These are phyloP conservation scores for Trypanosoma scelopori DNA, from an alignment of 208 protist species.

Conservation along the genomic window DNA sequence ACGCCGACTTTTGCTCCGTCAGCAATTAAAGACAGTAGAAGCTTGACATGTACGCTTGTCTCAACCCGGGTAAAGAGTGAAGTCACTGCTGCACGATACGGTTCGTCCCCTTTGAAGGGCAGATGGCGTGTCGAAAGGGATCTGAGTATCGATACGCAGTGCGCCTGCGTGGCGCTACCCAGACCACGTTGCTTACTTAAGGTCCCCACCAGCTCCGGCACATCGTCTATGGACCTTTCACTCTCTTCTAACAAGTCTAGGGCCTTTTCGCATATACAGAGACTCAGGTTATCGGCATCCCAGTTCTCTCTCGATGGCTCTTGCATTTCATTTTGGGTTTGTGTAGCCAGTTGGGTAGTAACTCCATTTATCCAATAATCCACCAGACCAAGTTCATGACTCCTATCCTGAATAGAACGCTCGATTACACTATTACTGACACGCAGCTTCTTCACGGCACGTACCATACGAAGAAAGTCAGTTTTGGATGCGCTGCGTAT, in stretches of 20 bases:
- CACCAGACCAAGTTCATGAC: slow-evolving; percentile 22
- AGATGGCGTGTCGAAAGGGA: slow-evolving; percentile 6
- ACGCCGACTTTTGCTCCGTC: slow-evolving; percentile 21
- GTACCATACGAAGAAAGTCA: slow-evolving; percentile 21
- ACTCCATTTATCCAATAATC: background rate
- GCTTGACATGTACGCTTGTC: background rate
- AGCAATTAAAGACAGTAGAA: slow-evolving; percentile 15
- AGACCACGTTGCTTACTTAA: slow-evolving; percentile 15
- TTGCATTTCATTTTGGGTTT: background rate
- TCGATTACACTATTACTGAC: slow-evolving; percentile 15
- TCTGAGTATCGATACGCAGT: slow-evolving; percentile 24
- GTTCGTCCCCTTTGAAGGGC: slow-evolving; percentile 1
- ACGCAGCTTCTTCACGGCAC: slow-evolving; percentile 13
- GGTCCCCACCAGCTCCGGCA: slow-evolving; percentile 10
- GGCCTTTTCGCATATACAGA: slow-evolving; percentile 23
- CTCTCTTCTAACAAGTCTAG: background rate
- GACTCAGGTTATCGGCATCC: slow-evolving; percentile 8
- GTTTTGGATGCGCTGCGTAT: slow-evolving; percentile 4
- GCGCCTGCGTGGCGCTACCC: slow-evolving; percentile 10
- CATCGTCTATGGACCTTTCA: background rate
- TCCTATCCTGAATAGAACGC: slow-evolving; percentile 9
- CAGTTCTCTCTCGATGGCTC: slow-evolving; percentile 2
- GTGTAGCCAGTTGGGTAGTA: background rate
- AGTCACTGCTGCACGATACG: slow-evolving; percentile 2
- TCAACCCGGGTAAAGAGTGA: slow-evolving; percentile 24